phyloP scores from a whole-genome alignment of 2,329 filamentous ascomycete genomes.

The Scedosporium dehoogii region DNA sequence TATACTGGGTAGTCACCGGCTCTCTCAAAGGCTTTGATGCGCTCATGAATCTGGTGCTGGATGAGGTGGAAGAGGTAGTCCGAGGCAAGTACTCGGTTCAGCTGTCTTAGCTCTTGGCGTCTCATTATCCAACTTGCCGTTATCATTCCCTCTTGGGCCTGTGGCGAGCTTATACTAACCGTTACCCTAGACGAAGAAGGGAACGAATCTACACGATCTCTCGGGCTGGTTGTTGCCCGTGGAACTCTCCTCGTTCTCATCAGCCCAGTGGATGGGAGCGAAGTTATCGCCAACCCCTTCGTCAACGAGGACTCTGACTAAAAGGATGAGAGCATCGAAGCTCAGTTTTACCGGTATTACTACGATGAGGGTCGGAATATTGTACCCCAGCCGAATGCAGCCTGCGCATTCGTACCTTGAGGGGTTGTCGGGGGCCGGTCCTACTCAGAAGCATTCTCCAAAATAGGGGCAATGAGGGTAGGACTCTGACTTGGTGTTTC shows the following conservation, averaged over 20 bases:
- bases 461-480: too few species aligned
- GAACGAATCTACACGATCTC: conserved; percentile 69
- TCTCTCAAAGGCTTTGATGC: conserved; percentile 93
- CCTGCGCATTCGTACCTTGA: background rate
- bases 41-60: conserved; percentile 94
- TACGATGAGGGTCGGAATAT: background rate
- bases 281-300: conserved; percentile 93
- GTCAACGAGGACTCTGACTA: conserved; percentile 10
- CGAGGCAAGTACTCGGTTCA: conserved; percentile 50
- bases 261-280: conserved; percentile 86
- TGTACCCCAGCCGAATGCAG: background rate
- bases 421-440: too few species aligned
- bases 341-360: background rate
- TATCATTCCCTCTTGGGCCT: background rate
- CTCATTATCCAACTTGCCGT: background rate
- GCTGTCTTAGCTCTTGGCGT: background rate
- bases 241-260: conserved; percentile 90
- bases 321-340: conserved; percentile 9
- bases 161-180: background rate
- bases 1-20: conserved; percentile 56
- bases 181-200: conserved; percentile 70
- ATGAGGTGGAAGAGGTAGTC: conserved; percentile 85
- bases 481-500: too few species aligned
- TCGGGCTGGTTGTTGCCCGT: conserved; percentile 81
- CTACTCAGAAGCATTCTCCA: too few species aligned